Base-by-base conservation (phyloP, 495 filamentous ascomycete species). In the Penicillium odoratum region DNA sequence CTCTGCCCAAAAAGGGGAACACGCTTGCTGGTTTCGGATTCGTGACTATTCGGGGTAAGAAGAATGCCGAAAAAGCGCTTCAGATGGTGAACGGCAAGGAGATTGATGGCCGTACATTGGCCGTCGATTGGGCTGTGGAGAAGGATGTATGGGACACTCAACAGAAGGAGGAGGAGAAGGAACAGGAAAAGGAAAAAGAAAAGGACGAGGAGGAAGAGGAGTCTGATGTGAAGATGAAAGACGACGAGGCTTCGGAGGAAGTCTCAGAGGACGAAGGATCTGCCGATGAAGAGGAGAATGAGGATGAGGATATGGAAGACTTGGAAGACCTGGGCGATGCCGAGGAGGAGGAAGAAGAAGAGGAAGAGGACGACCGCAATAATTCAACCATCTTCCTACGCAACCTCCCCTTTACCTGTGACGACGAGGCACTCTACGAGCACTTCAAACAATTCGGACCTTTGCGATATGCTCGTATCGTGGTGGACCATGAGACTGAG, bases 111-210 rank as follows among this genome's bases (percentile, higher is more conserved):
- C 79, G 94, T 58, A 87, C 83, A 31, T 61, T 97, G 48, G 93
- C 93, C 8, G 93, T 97, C 5, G 94, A 98, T 79, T 97, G 91
- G 91, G 92, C 93, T 25, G 93, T 97, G 1, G 91, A 96, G 51
- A 97, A 93, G 74, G 80, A 88, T 46, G 82, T 85, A 4, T 97
- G 93, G 92, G 82, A 96, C 51, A 78, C 81, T 34, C 67, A 61
- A 18, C 67, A 76, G 34, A 60, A 72, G 13, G 59, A 71, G 4
- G 68, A 72, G 21, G 61, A 62, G n/a, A 60, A 71, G 10, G 62
- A 72, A n/a, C 57, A 62, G 16, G 60, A 68, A 44, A 55, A 65
- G 13, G 55, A 70, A 13, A 59, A 69, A 38, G 58, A 40, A 15
- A 57, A 49, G 11, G 68, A 74, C 57, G 65, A 65, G n/a, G 69